Evolutionary conservation across 805 yeast species (phyloP).

Genomic region (Candida verbasci): DNA sequence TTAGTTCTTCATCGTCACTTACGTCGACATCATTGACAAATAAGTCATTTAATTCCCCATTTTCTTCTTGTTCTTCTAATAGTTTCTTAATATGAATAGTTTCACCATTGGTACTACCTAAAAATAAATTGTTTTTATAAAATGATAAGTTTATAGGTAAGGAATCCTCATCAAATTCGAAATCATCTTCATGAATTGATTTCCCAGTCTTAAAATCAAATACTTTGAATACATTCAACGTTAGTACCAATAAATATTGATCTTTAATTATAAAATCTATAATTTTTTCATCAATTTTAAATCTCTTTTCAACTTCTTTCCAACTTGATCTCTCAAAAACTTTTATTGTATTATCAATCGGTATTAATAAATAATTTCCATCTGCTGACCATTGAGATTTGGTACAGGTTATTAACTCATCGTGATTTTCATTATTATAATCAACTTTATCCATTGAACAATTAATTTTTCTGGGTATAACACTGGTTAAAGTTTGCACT

Average conservation of each 20-base stretch:
- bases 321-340: constrained; percentile 41
- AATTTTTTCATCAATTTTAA: constrained; percentile 6
- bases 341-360: constrained; percentile 42
- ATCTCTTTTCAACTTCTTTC: constrained; percentile 9
- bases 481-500: constrained; percentile 39
- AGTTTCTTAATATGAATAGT: constrained; percentile 21
- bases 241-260: constrained; percentile 4
- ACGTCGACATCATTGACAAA: constrained; percentile 31
- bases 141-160: constrained; percentile 25
- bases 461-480: constrained; percentile 34
- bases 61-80: constrained; percentile 48
- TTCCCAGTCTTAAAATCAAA: constrained; percentile 47
- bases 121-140: constrained; percentile 23
- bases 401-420: constrained; percentile 42
- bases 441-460: constrained; percentile 32
- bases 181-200: constrained; percentile 14
- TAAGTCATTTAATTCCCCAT: constrained; percentile 7
- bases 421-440: constrained; percentile 38
- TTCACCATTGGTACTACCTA: constrained; percentile 44
- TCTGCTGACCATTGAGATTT: constrained; percentile 66
- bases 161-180: constrained; percentile 21
- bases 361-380: constrained; percentile 65
- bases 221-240: constrained; percentile 25
- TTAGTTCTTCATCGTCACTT: constrained; percentile 38
- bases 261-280: constrained; percentile 9